These are phyloP conservation scores for Cyclotella sp. DNA, from an alignment of 108 stramenopile genomes.

Conservation along the genomic window DNA sequence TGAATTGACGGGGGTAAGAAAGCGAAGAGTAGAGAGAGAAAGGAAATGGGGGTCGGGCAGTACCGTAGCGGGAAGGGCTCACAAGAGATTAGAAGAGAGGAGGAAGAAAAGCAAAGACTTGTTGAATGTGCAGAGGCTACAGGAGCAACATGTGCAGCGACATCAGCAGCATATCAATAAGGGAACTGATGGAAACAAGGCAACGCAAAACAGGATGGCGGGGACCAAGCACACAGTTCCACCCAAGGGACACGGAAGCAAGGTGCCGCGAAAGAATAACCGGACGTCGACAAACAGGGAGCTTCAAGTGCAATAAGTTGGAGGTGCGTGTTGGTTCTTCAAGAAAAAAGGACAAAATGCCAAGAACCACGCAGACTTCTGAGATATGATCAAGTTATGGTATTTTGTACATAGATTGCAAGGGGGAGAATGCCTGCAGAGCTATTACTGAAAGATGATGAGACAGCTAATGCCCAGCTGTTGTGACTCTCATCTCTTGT, in stretches of 20 bases:
- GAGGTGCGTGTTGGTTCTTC: neutral
- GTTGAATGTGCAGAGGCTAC: neutral
- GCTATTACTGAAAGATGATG: too few species aligned
- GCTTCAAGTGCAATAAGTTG: constrained; percentile 6
- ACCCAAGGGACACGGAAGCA: neutral
- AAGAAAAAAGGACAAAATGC: too few species aligned
- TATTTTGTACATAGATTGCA: neutral
- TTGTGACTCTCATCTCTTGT: too few species aligned
- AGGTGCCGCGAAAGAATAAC: neutral
- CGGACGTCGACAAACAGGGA: neutral
- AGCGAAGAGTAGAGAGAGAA: constrained; percentile 43
- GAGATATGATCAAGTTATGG: neutral
- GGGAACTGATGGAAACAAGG: neutral
- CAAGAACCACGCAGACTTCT: too few species aligned
- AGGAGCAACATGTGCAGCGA: neutral
- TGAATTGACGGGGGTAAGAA: constrained; percentile 33
- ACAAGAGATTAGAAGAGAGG: constrained; percentile 34
- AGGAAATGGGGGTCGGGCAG: constrained; percentile 34
- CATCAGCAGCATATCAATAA: neutral
- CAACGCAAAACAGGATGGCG: neutral
- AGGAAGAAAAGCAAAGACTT: constrained; percentile 22
- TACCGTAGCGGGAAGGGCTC: constrained; percentile 39
- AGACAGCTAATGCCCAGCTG: too few species aligned
- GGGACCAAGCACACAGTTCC: constrained; percentile 11
- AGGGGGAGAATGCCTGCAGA: too few species aligned